Base-by-base conservation (phyloP, 2,329 filamentous ascomycete species). In the Colletotrichum plurivorum region DNA sequence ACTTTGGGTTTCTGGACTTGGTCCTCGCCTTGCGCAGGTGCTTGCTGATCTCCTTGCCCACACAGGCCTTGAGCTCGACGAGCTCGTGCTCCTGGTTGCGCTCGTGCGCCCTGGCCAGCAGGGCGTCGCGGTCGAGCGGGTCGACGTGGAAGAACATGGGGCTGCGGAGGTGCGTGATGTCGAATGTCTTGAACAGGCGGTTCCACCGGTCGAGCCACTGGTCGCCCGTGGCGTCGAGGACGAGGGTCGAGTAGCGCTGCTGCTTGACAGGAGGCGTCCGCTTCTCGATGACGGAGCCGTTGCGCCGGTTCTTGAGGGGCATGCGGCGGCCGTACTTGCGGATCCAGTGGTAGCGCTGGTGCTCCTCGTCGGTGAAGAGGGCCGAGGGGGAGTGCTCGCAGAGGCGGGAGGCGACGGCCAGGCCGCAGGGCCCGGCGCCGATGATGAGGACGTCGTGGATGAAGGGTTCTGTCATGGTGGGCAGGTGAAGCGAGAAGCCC, bases 101-200 rank as follows among this genome's bases (percentile, higher is more conserved):
- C 65, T 87, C 84, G 73, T 92, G 89, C 0, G 92, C 87, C 78
- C 91, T 93, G 1, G 89, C 90, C 22, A 95, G 80, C 73, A 95
- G 80, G 0, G 90, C 90, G 80, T 95, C 93, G 2, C 92, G 84
- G 77, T 95, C 93, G 1, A 87, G 84, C 0, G 93, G 93, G 75
- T 95, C 93, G 15, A 93, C 85, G 75, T 96, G 93, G 82, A 94
- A 95, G 75, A 95, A 92, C 91, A 95, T 93, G 0, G 92, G 93
- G 72, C 92, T 94, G 16, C 93, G 86, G 46, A 96, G 81, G 73
- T 94, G 89, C 1, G 87, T 84, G 54, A 95, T 95, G 56, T 90
- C 87, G 52, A 94, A 88, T 3, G 86, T 87, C 39, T 85, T 82
- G 79, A 95, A 95, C 4, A 92, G 85, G 15, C 84, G 82, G 52